Evolutionary conservation across 352 stramenopile species (phyloP).

Genomic region (Pythium sukuiense): DNA sequence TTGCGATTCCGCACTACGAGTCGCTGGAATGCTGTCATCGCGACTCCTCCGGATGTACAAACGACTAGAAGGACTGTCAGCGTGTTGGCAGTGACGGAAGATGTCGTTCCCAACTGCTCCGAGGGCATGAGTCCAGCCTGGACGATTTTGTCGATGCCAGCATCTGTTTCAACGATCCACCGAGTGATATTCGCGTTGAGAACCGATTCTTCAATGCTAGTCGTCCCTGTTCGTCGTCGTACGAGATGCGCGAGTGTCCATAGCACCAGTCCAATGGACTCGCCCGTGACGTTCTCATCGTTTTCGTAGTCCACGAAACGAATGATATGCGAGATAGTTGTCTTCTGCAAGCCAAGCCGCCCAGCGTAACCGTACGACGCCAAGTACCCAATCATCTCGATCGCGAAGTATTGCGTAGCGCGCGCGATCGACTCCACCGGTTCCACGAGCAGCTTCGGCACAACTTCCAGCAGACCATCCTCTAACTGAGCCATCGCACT

Average conservation of each 20-base stretch:
- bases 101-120: constrained; percentile 32
- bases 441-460: constrained; percentile 38
- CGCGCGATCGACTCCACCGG: constrained; percentile 24
- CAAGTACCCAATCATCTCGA: constrained; percentile 68
- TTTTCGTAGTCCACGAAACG: constrained; percentile 39
- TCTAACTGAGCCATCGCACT: constrained; percentile 29
- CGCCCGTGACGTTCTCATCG: constrained; percentile 33
- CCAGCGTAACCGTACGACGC: constrained; percentile 49
- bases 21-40: neutral
- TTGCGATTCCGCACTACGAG: constrained; percentile 20
- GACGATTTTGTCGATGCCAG: constrained; percentile 40
- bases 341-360: constrained; percentile 33
- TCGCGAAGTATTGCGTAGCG: constrained; percentile 59
- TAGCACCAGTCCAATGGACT: constrained; percentile 36
- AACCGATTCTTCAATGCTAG: neutral
- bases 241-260: constrained; percentile 52
- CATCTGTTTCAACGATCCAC: constrained; percentile 37
- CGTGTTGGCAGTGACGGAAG: constrained; percentile 39
- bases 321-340: constrained; percentile 40
- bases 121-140: constrained; percentile 36
- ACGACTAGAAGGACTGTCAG: constrained; percentile 40
- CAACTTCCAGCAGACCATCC: constrained; percentile 28
- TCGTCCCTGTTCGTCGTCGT: constrained; percentile 8
- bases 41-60: constrained; percentile 1
- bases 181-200: constrained; percentile 22